These are phyloP conservation scores for Zangia roseola DNA, from an alignment of 768 basidiomycete species.

Conservation along the genomic window DNA sequence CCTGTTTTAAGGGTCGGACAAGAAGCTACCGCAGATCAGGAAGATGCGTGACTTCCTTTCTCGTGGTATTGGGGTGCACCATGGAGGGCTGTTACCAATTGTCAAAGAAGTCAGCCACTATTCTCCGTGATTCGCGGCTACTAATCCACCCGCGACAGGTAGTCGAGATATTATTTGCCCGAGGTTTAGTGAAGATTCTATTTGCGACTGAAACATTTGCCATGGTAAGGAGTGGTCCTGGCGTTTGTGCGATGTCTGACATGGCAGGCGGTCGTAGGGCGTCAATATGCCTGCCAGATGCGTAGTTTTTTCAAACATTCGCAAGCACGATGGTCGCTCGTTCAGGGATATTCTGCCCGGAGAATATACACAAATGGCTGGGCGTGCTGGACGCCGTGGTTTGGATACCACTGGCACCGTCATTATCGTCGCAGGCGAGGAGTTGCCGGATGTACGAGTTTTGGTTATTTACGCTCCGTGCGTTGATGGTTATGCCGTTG, in stretches of 20 bases:
- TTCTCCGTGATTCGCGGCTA: not conserved
- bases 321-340: slow-evolving; percentile 91
- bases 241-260: slow-evolving; percentile 10
- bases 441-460: slow-evolving; percentile 73
- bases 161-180: slow-evolving; percentile 93
- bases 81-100: slow-evolving; percentile 92
- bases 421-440: slow-evolving; percentile 81
- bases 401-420: slow-evolving; percentile 95
- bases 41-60: slow-evolving; percentile 87
- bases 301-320: slow-evolving; percentile 92
- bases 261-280: slow-evolving; percentile 52
- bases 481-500: not conserved
- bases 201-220: slow-evolving; percentile 99
- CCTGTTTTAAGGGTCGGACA: slow-evolving; percentile 70
- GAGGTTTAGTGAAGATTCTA: slow-evolving; percentile 92
- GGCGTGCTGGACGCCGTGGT: slow-evolving; percentile 94
- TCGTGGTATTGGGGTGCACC: slow-evolving; percentile 96
- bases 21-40: slow-evolving; percentile 87
- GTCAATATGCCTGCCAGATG: slow-evolving; percentile 99
- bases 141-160: slow-evolving; percentile 48
- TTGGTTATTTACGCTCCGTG: not conserved
- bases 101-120: slow-evolving; percentile 82
- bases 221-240: slow-evolving; percentile 60
- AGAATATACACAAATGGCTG: slow-evolving; percentile 99
- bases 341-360: slow-evolving; percentile 91